Conservation (phyloP, 305 asterid species). For the Fraxinus albicans region DNA sequence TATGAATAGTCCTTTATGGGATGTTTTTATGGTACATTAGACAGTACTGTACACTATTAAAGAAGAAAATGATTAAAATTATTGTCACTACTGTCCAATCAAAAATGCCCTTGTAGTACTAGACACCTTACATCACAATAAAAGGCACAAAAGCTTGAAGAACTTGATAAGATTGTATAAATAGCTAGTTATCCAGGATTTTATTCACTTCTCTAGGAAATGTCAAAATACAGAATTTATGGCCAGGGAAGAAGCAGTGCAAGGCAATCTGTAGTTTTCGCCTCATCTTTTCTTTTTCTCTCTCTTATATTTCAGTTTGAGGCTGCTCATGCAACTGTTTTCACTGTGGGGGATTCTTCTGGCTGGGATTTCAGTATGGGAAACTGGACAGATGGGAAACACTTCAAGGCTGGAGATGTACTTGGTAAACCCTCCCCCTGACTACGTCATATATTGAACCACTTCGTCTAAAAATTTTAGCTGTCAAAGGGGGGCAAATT, state of each 20-base stretch:
- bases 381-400: conserved; percentile 25
- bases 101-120: not conserved
- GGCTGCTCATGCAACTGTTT: conserved; percentile 6
- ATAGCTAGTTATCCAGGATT: not conserved
- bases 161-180: not conserved
- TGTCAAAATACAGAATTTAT: not conserved
- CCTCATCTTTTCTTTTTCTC: not conserved
- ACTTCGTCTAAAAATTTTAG: too few species aligned
- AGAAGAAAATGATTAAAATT: not conserved
- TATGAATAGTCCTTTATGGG: not conserved
- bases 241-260: not conserved
- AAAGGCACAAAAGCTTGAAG: not conserved
- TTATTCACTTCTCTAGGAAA: not conserved
- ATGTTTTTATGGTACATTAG: not conserved
- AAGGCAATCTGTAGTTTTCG: not conserved
- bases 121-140: not conserved
- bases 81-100: not conserved
- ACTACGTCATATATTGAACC: not conserved
- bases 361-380: conserved; percentile 20
- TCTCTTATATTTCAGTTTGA: not conserved
- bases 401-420: conserved; percentile 19
- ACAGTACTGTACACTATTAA: not conserved
- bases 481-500: not conserved
- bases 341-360: conserved; percentile 17
- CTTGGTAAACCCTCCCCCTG: conserved; percentile 13